Conservation (phyloP, 1,284 basidiomycete genomes). For the Exobasidium rhododendri region DNA sequence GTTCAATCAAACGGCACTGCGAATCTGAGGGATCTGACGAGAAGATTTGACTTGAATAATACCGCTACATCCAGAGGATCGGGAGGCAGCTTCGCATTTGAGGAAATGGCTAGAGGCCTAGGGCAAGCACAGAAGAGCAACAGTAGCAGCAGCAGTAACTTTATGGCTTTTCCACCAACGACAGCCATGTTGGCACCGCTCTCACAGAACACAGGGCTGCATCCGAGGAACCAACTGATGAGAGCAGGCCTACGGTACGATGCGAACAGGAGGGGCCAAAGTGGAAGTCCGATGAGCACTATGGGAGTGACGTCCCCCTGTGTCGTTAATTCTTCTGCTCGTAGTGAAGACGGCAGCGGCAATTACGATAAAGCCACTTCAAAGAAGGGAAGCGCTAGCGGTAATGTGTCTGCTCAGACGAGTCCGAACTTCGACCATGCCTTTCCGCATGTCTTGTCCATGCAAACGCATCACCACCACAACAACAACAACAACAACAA, state of each 20-base stretch:
- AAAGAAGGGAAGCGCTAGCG: not conserved
- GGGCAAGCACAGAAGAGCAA: slow-evolving; percentile 26
- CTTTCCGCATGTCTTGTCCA: too few relatives aligned
- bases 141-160: slow-evolving; percentile 8
- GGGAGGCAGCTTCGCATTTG: slow-evolving; percentile 48
- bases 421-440: slow-evolving; percentile 4
- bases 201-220: slow-evolving; percentile 42
- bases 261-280: slow-evolving; percentile 6
- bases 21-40: slow-evolving; percentile 5
- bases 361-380: not conserved
- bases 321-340: not conserved
- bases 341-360: slow-evolving; percentile 1
- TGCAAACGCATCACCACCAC: slow-evolving; percentile 34
- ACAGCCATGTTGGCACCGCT: slow-evolving; percentile 49
- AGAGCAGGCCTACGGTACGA: slow-evolving; percentile 9
- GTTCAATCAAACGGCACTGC: not conserved
- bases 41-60: slow-evolving; percentile 10
- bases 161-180: slow-evolving; percentile 39
- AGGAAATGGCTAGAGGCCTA: slow-evolving; percentile 49
- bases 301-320: not conserved
- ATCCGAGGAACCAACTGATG: slow-evolving; percentile 17
- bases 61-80: slow-evolving; percentile 29
- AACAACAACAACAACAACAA: slow-evolving; percentile 25
- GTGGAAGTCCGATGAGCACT: not conserved
- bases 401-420: not conserved